A percentile compares a stretch with the other conserved stretches of the same genome.
These are phyloP conservation scores for Penicillium sp. DNA, from an alignment of 2,329 filamentous ascomycete genomes.

Conservation along the genomic window DNA sequence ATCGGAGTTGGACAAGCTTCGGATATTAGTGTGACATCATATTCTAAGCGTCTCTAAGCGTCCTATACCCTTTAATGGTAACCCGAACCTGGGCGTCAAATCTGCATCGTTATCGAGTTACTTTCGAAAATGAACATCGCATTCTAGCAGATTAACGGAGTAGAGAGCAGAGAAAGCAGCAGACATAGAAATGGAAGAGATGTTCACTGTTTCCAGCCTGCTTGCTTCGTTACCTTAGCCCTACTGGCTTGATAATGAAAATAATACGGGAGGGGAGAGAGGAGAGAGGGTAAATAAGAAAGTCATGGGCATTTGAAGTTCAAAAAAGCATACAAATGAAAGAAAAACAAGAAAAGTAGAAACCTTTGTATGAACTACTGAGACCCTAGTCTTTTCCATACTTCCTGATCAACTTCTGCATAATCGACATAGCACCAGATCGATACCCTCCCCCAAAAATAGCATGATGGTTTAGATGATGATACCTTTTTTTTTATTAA, in stretches of 20 bases:
- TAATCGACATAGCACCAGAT: conserved; percentile 72
- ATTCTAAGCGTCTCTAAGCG: too few relatives aligned
- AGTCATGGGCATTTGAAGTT: too few relatives aligned
- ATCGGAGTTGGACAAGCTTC: not conserved
- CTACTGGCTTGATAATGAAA: not conserved
- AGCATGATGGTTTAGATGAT: conserved; percentile 84
- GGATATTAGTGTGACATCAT: not conserved
- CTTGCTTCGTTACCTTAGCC: not conserved
- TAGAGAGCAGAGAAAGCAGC: too few relatives aligned
- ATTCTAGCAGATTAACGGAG: too few relatives aligned
- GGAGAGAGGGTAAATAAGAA: too few relatives aligned
- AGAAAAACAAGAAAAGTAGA: not conserved
- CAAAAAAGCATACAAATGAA: too few relatives aligned
- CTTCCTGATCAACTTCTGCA: conserved; percentile 69
- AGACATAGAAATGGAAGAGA: not conserved
- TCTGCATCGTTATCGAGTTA: too few relatives aligned
- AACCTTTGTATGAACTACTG: not conserved
- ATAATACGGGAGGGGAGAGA: not conserved
- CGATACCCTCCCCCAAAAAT: conserved; percentile 81
- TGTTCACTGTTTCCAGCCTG: not conserved
- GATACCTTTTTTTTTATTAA: conserved; percentile 58
- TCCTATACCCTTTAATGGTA: too few relatives aligned
- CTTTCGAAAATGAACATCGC: too few relatives aligned
- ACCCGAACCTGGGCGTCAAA: too few relatives aligned
- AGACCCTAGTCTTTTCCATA: conserved; percentile 51